These are phyloP conservation scores for Tuctoria greenei DNA, from an alignment of 176 grass and related monocot genomes.

Conservation along the genomic window DNA sequence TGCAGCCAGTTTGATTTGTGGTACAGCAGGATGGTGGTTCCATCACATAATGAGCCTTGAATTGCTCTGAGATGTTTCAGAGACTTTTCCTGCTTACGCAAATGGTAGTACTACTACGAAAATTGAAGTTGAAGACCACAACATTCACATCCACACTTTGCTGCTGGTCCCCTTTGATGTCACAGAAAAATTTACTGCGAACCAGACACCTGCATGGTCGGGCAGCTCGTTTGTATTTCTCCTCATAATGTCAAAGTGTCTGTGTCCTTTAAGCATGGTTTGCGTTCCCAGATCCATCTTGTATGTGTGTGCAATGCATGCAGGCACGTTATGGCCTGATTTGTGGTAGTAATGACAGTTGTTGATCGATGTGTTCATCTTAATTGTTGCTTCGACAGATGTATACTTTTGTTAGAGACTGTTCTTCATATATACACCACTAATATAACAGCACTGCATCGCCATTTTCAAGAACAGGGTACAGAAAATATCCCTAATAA, in stretches of 20 bases:
- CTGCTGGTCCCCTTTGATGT: slow-evolving; percentile 9
- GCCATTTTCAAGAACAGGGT: neutral
- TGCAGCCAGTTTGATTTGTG: slow-evolving; percentile 5
- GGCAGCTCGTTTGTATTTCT: slow-evolving; percentile 23
- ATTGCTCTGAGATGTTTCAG: slow-evolving; percentile 33
- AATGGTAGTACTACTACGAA: slow-evolving; percentile 1
- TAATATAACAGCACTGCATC: neutral
- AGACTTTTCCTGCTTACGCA: slow-evolving; percentile 41
- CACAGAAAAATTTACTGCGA: slow-evolving; percentile 36
- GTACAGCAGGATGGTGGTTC: slow-evolving; percentile 27
- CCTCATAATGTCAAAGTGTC: slow-evolving; percentile 25
- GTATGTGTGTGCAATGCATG: neutral
- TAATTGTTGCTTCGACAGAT: neutral
- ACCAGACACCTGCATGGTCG: slow-evolving; percentile 29
- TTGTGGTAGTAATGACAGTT: neutral
- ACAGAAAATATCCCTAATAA: neutral
- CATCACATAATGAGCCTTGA: slow-evolving; percentile 48
- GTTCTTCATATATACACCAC: neutral
- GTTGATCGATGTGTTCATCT: neutral
- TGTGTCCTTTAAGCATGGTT: slow-evolving; percentile 28
- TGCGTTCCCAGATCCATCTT: slow-evolving; percentile 13
- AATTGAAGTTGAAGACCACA: slow-evolving; percentile 34
- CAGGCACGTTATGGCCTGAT: neutral
- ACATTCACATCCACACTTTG: slow-evolving; percentile 33
- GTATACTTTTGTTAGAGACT: neutral